Base-by-base conservation (phyloP, 441 rosid species). In the Aquilaria agallochum region DNA sequence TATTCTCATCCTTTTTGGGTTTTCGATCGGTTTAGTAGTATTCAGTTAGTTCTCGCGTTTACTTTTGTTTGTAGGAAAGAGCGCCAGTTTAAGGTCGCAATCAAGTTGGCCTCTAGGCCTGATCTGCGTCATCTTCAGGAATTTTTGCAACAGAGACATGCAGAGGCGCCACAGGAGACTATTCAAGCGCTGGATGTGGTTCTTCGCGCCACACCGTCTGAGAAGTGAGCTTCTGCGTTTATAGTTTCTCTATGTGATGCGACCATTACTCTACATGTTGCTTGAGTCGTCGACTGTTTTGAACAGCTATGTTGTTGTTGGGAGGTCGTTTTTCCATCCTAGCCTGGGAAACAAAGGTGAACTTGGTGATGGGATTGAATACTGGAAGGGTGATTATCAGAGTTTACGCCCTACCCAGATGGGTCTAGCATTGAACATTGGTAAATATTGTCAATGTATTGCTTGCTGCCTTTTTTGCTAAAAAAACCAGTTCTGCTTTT, bases 321-420 rank as follows among this genome's bases (percentile, higher is more conserved):
- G 80, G 56, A 77, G 82, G 50, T 79, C 66, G 33, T 66, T 82
- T 33, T 82, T 68, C 63, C 72, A 82, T 62, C 82, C 84, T 61
- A 49, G 58, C 56, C 59, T 74, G 13, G 69, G 61, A 68, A 71
- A 64, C 64, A 67, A 78, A 2, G 75, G 71, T 60, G 58, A 66
- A 47, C 60, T 82, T 15, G 76, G 79, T 13, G 84, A 75, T 56
- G 84, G 82, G 31, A 66, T 79, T 42, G 84, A 82, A 62, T 64
- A 76, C 46, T 82, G 87, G 78, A 71, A 80, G 31, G 87, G 87
- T 8, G 79, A 79, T 67, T 79, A 82, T 71, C 84, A 82, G 74
- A 82, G 84, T 54, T 76, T 82, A 56, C 71, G 82, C 31, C 82
- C 82, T 36, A 82, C 87, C 31, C 84, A 82, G 70, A 79, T 82